Evolutionary conservation across 1,284 basidiomycete genomes (phyloP), one percentile per base, ranked within the genome.

Genomic region (Vanrija humicola): DNA sequence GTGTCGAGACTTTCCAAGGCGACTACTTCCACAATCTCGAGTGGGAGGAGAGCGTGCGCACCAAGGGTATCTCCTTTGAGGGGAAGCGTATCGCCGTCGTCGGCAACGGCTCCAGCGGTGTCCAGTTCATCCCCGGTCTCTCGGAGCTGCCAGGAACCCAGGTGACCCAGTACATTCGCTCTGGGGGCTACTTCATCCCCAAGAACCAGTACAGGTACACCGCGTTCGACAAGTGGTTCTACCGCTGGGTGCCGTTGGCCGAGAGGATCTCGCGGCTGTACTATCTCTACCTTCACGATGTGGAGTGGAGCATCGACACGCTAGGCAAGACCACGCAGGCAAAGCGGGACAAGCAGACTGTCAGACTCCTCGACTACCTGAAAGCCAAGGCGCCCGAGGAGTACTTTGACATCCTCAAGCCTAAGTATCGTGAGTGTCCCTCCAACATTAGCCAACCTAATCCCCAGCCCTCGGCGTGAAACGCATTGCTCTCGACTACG

Each of bases 1-100:
- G 73, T 0, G 56, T 67, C 21, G 64, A 72, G 9, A 48, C 46
- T 3, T 77, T 75, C 62, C 59, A 71, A 26, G 76, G 75, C 3
- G 28, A 47, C 9, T 63, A 66, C 28, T 68, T 72, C 28, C 76
- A 77, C 55, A 72, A 68, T 23, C 66, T 69, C 15, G 46, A 63
- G 9, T 77, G 74, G 74, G 55, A 70, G 19, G 50, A 56, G 26
- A 59, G 59, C 9, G 58, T 59, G 28, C 28, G 28, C 28, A 28
- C 28, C 28, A 28, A 28, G 28, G 10, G 10, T 6, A 3, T 28
- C 3, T 25, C 47, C n/a, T 28, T 59, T 0, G 38, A 12, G 14
- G 50, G 50, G 9, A 49, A 38, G 25, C 52, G 45, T 6, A 28
- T 53, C 29, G 46, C 46, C 14, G 43, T 59, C 19, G 29, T 60